Evolutionary conservation across 2,329 filamentous ascomycete genomes (phyloP).

Genomic region (Scolecobasidium constrictum): DNA sequence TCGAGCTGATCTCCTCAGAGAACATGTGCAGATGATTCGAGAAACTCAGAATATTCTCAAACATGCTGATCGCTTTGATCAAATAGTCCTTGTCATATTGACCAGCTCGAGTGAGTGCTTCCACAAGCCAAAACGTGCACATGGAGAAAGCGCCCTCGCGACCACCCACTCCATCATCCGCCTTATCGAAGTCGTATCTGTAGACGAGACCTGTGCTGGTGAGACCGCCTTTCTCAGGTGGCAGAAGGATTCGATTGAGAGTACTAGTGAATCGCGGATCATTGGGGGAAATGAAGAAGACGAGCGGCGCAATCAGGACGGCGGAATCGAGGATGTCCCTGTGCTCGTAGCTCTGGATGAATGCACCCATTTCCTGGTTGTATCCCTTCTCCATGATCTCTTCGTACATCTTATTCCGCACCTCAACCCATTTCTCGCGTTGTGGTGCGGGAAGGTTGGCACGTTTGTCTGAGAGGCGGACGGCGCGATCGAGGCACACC

Average conservation of each 20-base stretch:
- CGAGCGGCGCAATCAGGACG: conserved; percentile 64
- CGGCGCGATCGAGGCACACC: conserved; percentile 67
- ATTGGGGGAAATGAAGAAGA: conserved; percentile 70
- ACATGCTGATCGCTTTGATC: conserved; percentile 50
- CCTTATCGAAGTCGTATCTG: conserved; percentile 41
- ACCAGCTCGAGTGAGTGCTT: conserved; percentile 54
- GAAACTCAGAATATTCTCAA: conserved; percentile 69
- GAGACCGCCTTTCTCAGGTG: conserved; percentile 64
- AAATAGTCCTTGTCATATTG: conserved; percentile 55
- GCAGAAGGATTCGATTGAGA: conserved; percentile 58
- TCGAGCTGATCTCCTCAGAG: conserved; percentile 65
- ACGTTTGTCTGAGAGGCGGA: conserved; percentile 64
- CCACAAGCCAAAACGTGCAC: conserved; percentile 77
- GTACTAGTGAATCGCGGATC: conserved; percentile 66
- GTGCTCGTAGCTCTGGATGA: conserved; percentile 67
- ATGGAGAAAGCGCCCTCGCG: conserved; percentile 68
- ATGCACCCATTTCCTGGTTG: conserved; percentile 57
- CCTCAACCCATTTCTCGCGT: conserved; percentile 52
- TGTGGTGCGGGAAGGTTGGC: conserved; percentile 61
- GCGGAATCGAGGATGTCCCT: conserved; percentile 61
- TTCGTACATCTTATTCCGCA: conserved; percentile 59
- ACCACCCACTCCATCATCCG: conserved; percentile 38
- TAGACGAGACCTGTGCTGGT: conserved; percentile 68
- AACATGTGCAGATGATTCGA: conserved; percentile 71
- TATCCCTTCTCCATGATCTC: conserved; percentile 72